Conservation (phyloP, 495 filamentous ascomycete genomes). For the Penicillium taxi region DNA sequence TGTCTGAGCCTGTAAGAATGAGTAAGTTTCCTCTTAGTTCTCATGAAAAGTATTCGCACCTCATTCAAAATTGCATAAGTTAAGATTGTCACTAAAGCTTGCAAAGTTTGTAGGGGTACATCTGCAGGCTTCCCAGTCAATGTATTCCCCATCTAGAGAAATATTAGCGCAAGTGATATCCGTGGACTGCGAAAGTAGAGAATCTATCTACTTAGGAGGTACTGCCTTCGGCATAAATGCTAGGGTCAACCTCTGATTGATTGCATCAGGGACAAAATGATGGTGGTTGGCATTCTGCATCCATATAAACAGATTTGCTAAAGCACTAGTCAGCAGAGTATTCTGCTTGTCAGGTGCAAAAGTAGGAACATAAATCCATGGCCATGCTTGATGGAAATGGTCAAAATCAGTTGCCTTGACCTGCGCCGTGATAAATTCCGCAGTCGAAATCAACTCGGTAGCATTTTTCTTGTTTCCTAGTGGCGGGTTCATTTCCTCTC, state of each 20-base stretch:
- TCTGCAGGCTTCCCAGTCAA: neutral
- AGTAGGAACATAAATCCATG: neutral
- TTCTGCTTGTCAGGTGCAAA: neutral
- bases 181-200: too few relatives aligned
- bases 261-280: neutral
- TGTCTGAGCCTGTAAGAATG: neutral
- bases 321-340: neutral
- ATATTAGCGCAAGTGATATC: too few relatives aligned
- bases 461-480: neutral
- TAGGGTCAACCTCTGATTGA: neutral
- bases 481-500: neutral
- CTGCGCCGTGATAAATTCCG: neutral
- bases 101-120: neutral
- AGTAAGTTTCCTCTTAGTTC: neutral
- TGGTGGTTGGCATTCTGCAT: neutral
- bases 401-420: neutral
- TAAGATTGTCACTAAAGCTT: neutral
- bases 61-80: neutral
- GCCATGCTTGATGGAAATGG: neutral
- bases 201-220: too few relatives aligned
- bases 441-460: too few relatives aligned
- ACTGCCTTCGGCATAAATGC: too few relatives aligned
- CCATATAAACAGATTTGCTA: neutral
- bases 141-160: too few relatives aligned
- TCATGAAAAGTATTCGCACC: neutral